Conservation (phyloP, 768 basidiomycete genomes). For the Neoboletus magnificus region DNA sequence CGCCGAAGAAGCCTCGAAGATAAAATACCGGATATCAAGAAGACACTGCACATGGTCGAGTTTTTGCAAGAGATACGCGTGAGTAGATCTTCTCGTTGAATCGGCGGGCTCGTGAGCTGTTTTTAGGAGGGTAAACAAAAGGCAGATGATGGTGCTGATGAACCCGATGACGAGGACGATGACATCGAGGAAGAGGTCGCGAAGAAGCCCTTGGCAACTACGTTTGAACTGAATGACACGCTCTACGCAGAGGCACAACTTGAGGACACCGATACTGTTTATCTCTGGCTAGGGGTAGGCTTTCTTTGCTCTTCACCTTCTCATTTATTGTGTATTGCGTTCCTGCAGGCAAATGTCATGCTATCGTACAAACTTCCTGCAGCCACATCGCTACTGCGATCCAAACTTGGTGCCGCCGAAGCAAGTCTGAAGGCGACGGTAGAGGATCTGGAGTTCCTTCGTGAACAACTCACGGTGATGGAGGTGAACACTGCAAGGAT, state of each 20-base stretch:
- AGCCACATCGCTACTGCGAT: constrained; percentile 68
- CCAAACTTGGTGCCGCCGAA: constrained; percentile 74
- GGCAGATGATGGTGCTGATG: constrained; percentile 35
- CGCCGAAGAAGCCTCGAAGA: constrained; percentile 78
- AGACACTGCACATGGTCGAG: constrained; percentile 88
- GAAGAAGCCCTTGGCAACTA: constrained; percentile 64
- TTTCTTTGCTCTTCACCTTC: background rate
- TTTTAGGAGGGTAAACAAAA: constrained; percentile 59
- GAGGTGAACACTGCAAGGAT: constrained; percentile 93
- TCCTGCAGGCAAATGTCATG: constrained; percentile 92
- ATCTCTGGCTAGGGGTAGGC: constrained; percentile 92
- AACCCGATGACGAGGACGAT: constrained; percentile 53
- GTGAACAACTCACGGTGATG: constrained; percentile 96
- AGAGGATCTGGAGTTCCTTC: constrained; percentile 88
- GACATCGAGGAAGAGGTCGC: constrained; percentile 36
- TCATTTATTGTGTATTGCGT: background rate
- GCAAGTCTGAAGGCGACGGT: constrained; percentile 60
- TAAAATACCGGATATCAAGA: constrained; percentile 95
- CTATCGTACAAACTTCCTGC: constrained; percentile 83
- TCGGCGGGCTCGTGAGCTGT: background rate
- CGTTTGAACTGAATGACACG: constrained; percentile 96
- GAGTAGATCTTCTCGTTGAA: constrained; percentile 22
- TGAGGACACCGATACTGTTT: constrained; percentile 84
- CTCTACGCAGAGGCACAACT: constrained; percentile 89
- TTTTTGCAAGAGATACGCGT: constrained; percentile 72